Base-by-base conservation (phyloP, 169 alveolate species). In the Plasmodium gallinaceum region DNA sequence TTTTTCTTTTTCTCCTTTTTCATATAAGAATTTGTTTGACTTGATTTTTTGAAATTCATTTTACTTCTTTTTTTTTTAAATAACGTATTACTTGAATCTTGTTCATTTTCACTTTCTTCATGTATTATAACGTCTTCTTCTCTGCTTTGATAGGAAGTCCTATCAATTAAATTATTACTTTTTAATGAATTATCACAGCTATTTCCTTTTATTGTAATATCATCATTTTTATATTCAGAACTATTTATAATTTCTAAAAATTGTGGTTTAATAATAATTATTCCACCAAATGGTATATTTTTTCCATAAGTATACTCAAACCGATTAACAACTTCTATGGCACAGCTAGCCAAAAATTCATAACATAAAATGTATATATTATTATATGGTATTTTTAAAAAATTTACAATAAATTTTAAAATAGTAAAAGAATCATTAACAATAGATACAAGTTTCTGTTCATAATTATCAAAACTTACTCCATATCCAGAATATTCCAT, bases 401-500 rank as follows among this genome's bases (percentile, higher is more conserved):
- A 62, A 43, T 62, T 78, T 10, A 78, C 24, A 78, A 78, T 78
- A 48, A 78, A 78, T 78, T 78, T 78, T 78, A 78, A 64, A 64
- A 78, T 52, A 78, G 89, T 78, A 78, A 78, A 65, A 4, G 78
- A 32, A 51, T 78, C 89, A 69, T 78, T 78, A 16, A 78, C 89
- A 42, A 78, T 64, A 37, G 89, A 78, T 16, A 78, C 74, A 22
- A 66, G 68, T 57, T 78, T 78, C 60, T 78, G 89, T 48, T 78
- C 78, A 65, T 78, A 51, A 39, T 39, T 65, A 60, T 78, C 78
- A 69, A 78, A 78, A 22, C 89, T 78, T 20, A 26, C 89, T 10
- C 89, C 89, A 64, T 78, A 78, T 16, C 89, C 89, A 45, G 89
- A 78, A 78, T 78, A 78, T 69, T 78, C 89, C 89, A 78, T 78